These are phyloP conservation scores for Vanilla planifolia DNA, from an alignment of 106 monocot species.

Conservation along the genomic window DNA sequence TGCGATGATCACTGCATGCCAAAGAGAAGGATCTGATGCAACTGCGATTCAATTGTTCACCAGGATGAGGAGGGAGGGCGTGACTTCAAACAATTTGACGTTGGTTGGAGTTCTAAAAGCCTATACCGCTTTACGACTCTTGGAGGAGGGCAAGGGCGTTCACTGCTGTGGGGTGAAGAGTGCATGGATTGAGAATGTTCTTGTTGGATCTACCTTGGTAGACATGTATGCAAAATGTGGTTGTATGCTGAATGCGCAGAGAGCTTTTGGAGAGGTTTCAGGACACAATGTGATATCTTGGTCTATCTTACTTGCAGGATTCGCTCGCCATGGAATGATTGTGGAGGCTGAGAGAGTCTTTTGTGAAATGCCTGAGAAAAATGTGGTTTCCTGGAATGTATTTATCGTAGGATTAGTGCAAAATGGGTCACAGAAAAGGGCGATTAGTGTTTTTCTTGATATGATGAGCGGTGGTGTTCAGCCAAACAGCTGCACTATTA, in stretches of 20 bases:
- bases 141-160: slow-evolving; percentile 16
- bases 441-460: slow-evolving; percentile 19
- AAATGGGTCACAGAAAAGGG: slow-evolving; percentile 10
- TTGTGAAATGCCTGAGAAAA: slow-evolving; percentile 44
- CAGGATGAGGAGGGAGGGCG: slow-evolving; percentile 20
- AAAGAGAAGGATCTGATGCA: slow-evolving; percentile 14
- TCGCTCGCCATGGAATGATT: slow-evolving; percentile 20
- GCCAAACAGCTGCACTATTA: slow-evolving; percentile 34
- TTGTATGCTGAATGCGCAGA: slow-evolving; percentile 10
- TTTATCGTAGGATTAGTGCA: slow-evolving; percentile 32
- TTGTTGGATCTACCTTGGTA: slow-evolving; percentile 23
- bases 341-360: slow-evolving; percentile 17
- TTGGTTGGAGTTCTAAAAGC: slow-evolving; percentile 25
- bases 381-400: slow-evolving; percentile 60
- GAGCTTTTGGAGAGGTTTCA: slow-evolving; percentile 19
- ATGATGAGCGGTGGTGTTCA: slow-evolving; percentile 23
- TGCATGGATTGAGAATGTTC: slow-evolving; percentile 14
- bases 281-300: slow-evolving; percentile 17
- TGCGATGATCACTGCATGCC: slow-evolving; percentile 19
- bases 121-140: slow-evolving; percentile 2
- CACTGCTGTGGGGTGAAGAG: slow-evolving; percentile 26
- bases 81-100: slow-evolving; percentile 16
- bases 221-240: slow-evolving; percentile 31
- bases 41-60: slow-evolving; percentile 20
- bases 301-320: slow-evolving; percentile 24